Evolutionary conservation across 139 green algal genomes (phyloP), one percentile per base, ranked within the genome.

Genomic region (Chlorella sorokiniana): DNA sequence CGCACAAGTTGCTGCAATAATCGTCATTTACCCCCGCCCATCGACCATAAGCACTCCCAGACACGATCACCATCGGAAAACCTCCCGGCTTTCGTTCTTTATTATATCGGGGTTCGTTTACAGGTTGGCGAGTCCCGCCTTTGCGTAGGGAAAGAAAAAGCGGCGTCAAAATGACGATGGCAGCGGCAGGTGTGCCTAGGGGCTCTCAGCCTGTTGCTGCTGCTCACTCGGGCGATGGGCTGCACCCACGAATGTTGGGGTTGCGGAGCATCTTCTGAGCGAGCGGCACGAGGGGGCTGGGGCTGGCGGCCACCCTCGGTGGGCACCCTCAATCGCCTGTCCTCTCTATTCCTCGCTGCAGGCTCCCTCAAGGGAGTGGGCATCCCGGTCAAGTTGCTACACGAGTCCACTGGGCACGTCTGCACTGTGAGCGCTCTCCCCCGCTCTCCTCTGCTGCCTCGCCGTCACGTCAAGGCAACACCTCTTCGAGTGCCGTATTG

Each of bases 401-500:
- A 99, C 85, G 97, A 99, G 82, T 93, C 95, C 5, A 95, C 98
- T 64, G 97, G 97, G 4, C 97, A 99, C 87, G 86, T 95, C 10
- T 88, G 98, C 23, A 99, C 95, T 79, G 93, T 96, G 67, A 41
- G 69, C 69, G 22, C 48, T 56, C 48, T 16, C 29, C 18, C 56
- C 29, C 18, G 56, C 56, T n/a, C n/a, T n/a, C n/a, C n/a, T n/a
- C n/a, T n/a, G n/a, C n/a, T n/a, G n/a, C n/a, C n/a, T n/a, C n/a
- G n/a, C n/a, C n/a, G n/a, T n/a, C n/a, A n/a, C n/a, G n/a, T n/a
- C n/a, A n/a, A n/a, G n/a, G n/a, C n/a, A n/a, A n/a, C n/a, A n/a
- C 37, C 38, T 35, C 33, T 38, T 8, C 37, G 51, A 29, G 33
- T 44, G 62, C 8, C 62, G 16, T 44, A 44, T 61, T 61, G 52